These are phyloP conservation scores for Tripterygium wilfordii DNA, from an alignment of 177 flowering plant genomes.

Conservation along the genomic window DNA sequence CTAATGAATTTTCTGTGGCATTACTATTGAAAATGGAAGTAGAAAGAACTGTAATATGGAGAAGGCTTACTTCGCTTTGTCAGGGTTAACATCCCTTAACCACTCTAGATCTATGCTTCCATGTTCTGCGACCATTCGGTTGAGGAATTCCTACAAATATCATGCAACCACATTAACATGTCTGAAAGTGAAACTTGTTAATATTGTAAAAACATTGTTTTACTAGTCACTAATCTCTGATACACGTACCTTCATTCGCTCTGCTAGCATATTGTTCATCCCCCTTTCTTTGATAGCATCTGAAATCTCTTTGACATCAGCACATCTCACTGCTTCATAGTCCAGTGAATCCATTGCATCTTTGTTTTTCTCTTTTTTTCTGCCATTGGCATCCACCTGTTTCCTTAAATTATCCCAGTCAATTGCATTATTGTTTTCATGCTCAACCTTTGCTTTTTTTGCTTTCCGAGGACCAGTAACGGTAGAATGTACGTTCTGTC, in stretches of 20 bases:
- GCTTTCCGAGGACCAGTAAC: conserved; percentile 16
- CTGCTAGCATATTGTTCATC: conserved; percentile 92
- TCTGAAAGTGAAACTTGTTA: too few relatives aligned
- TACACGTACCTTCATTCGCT: conserved; percentile 78
- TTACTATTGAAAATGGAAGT: too few relatives aligned
- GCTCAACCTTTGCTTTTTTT: conserved; percentile 31
- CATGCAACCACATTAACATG: neutral
- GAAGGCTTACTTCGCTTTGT: conserved; percentile 54
- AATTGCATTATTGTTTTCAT: conserved; percentile 31
- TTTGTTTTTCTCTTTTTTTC: conserved; percentile 39
- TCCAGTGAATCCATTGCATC: conserved; percentile 75
- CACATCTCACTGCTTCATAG: conserved; percentile 79
- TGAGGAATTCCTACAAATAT: conserved; percentile 50
- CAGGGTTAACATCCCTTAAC: conserved; percentile 69
- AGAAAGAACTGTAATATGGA: too few relatives aligned
- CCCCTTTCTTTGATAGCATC: conserved; percentile 76
- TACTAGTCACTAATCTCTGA: too few relatives aligned
- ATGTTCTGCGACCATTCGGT: conserved; percentile 52
- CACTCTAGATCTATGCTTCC: conserved; percentile 71
- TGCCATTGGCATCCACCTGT: conserved; percentile 31
- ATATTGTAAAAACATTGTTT: too few relatives aligned
- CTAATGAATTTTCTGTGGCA: too few relatives aligned
- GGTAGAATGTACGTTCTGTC: conserved; percentile 22
- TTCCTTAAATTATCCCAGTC: conserved; percentile 83
- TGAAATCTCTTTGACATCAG: conserved; percentile 61